phyloP scores from a whole-genome alignment of 192 early-diverging fungal genomes.

The Ambispora gerdemannii region DNA sequence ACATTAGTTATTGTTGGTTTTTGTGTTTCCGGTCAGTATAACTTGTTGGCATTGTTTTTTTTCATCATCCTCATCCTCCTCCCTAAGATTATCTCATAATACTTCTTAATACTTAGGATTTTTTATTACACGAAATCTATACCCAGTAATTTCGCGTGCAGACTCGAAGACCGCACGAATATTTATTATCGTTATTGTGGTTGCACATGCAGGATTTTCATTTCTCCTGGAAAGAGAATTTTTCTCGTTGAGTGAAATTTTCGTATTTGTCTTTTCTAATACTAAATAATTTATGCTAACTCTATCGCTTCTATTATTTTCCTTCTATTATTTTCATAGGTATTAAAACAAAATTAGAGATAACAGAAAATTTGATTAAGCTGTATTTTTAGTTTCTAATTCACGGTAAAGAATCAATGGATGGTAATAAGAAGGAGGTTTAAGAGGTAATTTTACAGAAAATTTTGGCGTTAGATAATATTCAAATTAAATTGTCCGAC shows the following conservation, averaged over 20 bases:
- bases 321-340: no score
- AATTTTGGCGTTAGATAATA: no score
- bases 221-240: constrained; percentile 83
- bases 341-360: no score
- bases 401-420: no score
- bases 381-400: no score
- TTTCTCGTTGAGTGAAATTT: constrained; percentile 48
- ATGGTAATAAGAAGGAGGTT: no score
- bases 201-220: constrained; percentile 64
- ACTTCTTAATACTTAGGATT: constrained; percentile 28
- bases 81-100: constrained; percentile 32
- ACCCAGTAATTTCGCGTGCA: constrained; percentile 63
- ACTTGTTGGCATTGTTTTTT: background rate
- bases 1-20: constrained; percentile 73
- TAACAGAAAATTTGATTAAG: no score
- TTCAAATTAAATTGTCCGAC: no score
- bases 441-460: no score
- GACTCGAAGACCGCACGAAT: constrained; percentile 67
- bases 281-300: no score
- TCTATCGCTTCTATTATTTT: no score
- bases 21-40: constrained; percentile 62
- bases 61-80: background rate
- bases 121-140: constrained; percentile 57
- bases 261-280: no score
- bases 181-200: constrained; percentile 63